Evolutionary conservation across 345 rosid genomes (phyloP).

Genomic region (Atalantia buxifolia): DNA sequence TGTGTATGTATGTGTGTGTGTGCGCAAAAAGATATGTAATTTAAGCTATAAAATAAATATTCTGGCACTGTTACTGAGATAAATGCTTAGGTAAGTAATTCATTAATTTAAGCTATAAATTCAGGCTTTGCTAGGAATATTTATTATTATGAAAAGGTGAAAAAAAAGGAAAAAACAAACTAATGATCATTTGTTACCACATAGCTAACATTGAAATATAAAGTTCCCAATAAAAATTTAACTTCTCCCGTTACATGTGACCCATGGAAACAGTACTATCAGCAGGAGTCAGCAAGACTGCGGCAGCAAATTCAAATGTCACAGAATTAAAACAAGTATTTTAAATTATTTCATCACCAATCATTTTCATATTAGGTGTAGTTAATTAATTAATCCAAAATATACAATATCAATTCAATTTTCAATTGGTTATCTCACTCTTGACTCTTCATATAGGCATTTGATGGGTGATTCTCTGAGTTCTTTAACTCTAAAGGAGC

Average conservation of each 20-base stretch:
- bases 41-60: too few species aligned
- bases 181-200: too few species aligned
- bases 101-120: not conserved
- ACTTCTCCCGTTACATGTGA: not conserved
- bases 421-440: not conserved
- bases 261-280: constrained; percentile 63
- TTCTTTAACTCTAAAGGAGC: constrained; percentile 75
- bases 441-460: constrained; percentile 41
- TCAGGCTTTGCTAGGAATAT: too few species aligned
- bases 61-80: too few species aligned
- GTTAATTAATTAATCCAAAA: not conserved
- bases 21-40: too few species aligned
- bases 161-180: too few species aligned
- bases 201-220: not conserved
- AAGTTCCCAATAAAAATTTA: not conserved
- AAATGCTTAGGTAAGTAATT: too few species aligned
- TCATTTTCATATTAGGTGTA: too few species aligned
- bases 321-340: constrained; percentile 87
- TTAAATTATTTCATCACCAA: not conserved
- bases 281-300: constrained; percentile 92
- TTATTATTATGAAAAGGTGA: too few species aligned
- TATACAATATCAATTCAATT: not conserved
- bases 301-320: constrained; percentile 87
- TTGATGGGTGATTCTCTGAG: constrained; percentile 90
- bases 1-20: too few species aligned